A percentile compares a stretch with the other conserved stretches of the same genome.
Conservation (phyloP, 2,329 filamentous ascomycete species). For the Xylaria sp. region DNA sequence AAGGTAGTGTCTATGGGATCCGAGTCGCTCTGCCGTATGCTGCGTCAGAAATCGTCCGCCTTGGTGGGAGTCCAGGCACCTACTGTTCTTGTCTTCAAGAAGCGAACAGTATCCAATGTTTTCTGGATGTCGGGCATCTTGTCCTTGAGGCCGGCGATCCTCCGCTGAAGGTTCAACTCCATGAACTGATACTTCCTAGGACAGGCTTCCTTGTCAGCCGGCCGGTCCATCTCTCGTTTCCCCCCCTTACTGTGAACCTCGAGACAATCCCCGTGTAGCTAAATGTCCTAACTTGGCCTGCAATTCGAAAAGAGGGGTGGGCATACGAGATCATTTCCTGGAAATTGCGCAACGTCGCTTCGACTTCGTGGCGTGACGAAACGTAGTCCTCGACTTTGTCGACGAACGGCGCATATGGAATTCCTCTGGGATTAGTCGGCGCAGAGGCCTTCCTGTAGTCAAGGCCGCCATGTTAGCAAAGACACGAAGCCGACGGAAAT, state of each 20-base stretch:
- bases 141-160: slow-evolving; percentile 83
- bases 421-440: slow-evolving; percentile 81
- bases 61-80: neutral
- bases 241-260: neutral
- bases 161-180: slow-evolving; percentile 90
- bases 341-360: slow-evolving; percentile 82
- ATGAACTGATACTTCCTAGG: slow-evolving; percentile 98
- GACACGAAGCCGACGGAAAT: neutral
- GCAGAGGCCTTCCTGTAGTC: slow-evolving; percentile 60
- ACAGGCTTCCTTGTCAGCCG: slow-evolving; percentile 36
- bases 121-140: slow-evolving; percentile 98
- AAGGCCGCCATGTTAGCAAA: slow-evolving; percentile 19
- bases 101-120: slow-evolving; percentile 90
- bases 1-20: slow-evolving; percentile 91
- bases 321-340: slow-evolving; percentile 93
- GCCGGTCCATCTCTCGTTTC: neutral
- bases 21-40: slow-evolving; percentile 56
- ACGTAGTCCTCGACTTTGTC: slow-evolving; percentile 92
- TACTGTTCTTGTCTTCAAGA: slow-evolving; percentile 82
- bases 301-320: slow-evolving; percentile 32
- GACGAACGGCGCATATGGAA: slow-evolving; percentile 85
- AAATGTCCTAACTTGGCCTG: neutral
- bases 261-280: neutral
- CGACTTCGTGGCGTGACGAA: slow-evolving; percentile 79
- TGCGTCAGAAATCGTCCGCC: slow-evolving; percentile 13